Evolutionary conservation across 2,329 filamentous ascomycete species (phyloP).

Genomic region (Cladosporium sp.): DNA sequence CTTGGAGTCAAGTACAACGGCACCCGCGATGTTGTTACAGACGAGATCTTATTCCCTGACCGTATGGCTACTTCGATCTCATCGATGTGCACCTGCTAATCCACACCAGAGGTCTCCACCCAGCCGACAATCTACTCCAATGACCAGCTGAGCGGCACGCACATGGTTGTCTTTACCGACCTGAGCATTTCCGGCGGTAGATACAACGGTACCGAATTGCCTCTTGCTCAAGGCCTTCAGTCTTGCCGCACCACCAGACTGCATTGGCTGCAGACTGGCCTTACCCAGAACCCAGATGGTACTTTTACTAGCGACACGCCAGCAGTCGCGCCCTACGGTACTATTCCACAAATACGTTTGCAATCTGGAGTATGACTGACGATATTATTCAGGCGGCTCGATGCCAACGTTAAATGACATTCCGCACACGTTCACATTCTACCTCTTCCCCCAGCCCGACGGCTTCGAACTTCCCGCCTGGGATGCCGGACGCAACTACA

Average conservation of each 20-base stretch:
- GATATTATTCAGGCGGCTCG: neutral
- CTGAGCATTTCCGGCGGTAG: slow-evolving; percentile 20
- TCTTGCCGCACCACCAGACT: slow-evolving; percentile 27
- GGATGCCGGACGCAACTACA: slow-evolving; percentile 17
- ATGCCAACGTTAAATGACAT: slow-evolving; percentile 25
- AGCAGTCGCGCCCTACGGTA: slow-evolving; percentile 23
- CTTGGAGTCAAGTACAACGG: slow-evolving; percentile 7
- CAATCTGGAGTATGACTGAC: neutral
- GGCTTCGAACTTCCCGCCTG: slow-evolving; percentile 20
- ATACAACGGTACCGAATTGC: slow-evolving; percentile 16
- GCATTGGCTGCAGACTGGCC: slow-evolving; percentile 27
- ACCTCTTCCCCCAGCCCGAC: slow-evolving; percentile 27
- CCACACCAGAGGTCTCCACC: slow-evolving; percentile 11
- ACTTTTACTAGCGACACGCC: slow-evolving; percentile 17
- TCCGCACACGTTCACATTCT: slow-evolving; percentile 28
- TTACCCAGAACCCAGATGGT: slow-evolving; percentile 20
- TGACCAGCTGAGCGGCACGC: slow-evolving; percentile 13
- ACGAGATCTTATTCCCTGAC: slow-evolving; percentile 3
- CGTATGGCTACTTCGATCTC: neutral
- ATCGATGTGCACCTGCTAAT: neutral
- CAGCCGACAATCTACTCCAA: slow-evolving; percentile 13
- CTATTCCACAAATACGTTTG: neutral
- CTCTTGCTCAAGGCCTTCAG: slow-evolving; percentile 22
- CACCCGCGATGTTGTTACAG: slow-evolving; percentile 1
- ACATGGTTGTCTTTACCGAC: slow-evolving; percentile 26